Conservation (phyloP, 78 protist species). For the Chrysochromulina tobinii region DNA sequence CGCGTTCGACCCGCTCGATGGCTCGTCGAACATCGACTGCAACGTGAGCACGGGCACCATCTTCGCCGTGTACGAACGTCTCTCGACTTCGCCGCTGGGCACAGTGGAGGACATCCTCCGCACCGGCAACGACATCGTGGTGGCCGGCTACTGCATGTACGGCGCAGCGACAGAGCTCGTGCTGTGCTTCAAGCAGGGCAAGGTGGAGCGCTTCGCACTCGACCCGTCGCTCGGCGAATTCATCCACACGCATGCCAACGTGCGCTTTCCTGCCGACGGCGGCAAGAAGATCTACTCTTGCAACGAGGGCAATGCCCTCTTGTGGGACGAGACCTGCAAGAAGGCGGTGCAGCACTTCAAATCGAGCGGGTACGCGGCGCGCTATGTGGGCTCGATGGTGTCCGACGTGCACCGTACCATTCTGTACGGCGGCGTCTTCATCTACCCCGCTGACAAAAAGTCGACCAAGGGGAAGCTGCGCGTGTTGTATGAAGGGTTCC, state of each 20-base stretch:
- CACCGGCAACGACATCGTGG: slow-evolving; percentile 71
- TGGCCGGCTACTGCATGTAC: slow-evolving; percentile 76
- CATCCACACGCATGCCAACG: slow-evolving; percentile 65
- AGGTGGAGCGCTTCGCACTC: slow-evolving; percentile 51
- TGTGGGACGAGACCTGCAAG: slow-evolving; percentile 65
- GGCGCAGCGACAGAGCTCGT: slow-evolving; percentile 70
- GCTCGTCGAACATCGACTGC: slow-evolving; percentile 76
- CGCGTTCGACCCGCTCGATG: slow-evolving; percentile 85
- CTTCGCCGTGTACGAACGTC: slow-evolving; percentile 65
- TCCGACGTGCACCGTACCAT: slow-evolving; percentile 92
- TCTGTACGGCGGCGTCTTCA: slow-evolving; percentile 90
- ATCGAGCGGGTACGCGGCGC: slow-evolving; percentile 44
- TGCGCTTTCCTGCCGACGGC: neutral
- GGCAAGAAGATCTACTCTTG: slow-evolving; percentile 73
- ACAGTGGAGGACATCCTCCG: slow-evolving; percentile 52
- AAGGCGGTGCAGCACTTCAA: slow-evolving; percentile 49
- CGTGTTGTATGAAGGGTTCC: slow-evolving; percentile 73
- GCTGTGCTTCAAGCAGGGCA: neutral
- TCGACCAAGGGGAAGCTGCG: slow-evolving; percentile 70
- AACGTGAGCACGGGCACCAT: slow-evolving; percentile 77
- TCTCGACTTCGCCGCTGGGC: neutral
- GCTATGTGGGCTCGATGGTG: slow-evolving; percentile 93
- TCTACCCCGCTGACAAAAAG: slow-evolving; percentile 90
- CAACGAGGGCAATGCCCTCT: slow-evolving; percentile 85
- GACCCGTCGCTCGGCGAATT: slow-evolving; percentile 75